Evolutionary conservation across 768 basidiomycete genomes (phyloP), one percentile per base, ranked within the genome.

Genomic region (Pulveroboletus frians): DNA sequence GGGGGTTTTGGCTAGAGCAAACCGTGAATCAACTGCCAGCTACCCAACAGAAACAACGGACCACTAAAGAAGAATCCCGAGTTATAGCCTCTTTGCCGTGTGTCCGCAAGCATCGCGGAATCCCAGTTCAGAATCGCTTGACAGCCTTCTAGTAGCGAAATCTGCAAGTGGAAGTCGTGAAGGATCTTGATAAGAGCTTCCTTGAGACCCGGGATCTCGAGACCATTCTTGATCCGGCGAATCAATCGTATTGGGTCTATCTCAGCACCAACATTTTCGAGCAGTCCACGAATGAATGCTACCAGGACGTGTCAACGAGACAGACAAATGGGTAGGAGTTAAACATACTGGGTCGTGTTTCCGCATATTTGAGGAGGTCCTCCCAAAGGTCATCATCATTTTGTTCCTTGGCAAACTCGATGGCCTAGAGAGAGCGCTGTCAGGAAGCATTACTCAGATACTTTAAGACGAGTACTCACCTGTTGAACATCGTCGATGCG

Each of bases 321-420:
- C 6, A 23, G 9, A 8, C 3, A 10, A 43, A 7, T 6, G 1
- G 8, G 21, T 2, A 2, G 13, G 21, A 26, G 53, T 27, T 11
- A 30, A 39, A 66, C 79, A 47, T 47, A 92, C 92, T 70, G 34
- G 96, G 96, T 50, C 92, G 75, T 10, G 89, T 94, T 67, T 98
- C 96, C 0, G 94, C 95, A 60, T 98, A 98, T 51, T 77, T 83
- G 23, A 99, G 71, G 9, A 99, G 76, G 63, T 98, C 95, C 59
- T 98, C 95, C 96, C 95, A 99, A 0, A 99, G 79, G 64, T 98
- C 96, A 52, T 93, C 86, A 54, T 98, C 96, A 45, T 84, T 86
- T 66, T 97, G 95, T 65, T 97, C 93, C 61, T 94, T 95, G 3
- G 94, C 95, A 54, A 99, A 99, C 50, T 97, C 95, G 60, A 99